Conservation (phyloP, 768 basidiomycete species). For the Lentinula detonsa region DNA sequence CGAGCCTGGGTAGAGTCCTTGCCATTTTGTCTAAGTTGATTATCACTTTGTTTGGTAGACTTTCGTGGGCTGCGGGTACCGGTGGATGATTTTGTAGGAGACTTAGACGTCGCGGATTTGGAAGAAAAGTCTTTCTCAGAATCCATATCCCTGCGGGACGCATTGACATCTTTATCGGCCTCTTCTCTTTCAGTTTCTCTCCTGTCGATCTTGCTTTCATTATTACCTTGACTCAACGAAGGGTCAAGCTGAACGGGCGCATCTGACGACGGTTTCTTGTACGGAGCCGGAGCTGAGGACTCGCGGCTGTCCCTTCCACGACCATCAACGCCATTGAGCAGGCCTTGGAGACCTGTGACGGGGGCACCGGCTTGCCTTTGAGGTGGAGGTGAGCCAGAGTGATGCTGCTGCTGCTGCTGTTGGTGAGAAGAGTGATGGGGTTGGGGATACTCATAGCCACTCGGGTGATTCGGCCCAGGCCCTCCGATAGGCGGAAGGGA, state of each 20-base stretch:
- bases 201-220: neutral
- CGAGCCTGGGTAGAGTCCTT: neutral
- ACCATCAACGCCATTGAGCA: constrained; percentile 4
- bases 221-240: neutral
- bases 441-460: neutral
- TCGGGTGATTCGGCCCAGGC: neutral
- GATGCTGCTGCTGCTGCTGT: neutral
- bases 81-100: neutral
- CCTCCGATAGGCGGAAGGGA: neutral
- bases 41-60: neutral
- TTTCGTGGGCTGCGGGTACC: neutral
- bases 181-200: neutral
- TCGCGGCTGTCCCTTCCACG: neutral
- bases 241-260: neutral
- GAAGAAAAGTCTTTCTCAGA: neutral
- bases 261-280: neutral
- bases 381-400: neutral
- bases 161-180: neutral
- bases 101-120: neutral
- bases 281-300: neutral
- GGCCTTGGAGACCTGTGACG: neutral
- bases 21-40: neutral
- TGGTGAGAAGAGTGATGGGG: neutral
- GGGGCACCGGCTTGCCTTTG: neutral
- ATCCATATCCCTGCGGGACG: neutral